These are phyloP conservation scores for Andrographis paniculata DNA, from an alignment of 305 asterid species.

Conservation along the genomic window DNA sequence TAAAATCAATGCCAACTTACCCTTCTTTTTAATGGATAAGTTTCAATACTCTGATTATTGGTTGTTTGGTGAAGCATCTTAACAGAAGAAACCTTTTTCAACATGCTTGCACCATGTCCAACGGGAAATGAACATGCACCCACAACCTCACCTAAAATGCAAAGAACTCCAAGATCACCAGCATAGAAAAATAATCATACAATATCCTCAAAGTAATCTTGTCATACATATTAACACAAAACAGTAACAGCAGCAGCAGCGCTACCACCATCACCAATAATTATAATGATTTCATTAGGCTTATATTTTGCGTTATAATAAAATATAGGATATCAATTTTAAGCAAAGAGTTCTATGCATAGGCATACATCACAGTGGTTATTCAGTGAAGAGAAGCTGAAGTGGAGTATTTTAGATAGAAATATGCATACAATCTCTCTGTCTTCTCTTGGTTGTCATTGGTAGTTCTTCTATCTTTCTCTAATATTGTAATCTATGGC, in stretches of 20 bases:
- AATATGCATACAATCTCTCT: too few relatives aligned
- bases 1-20: conserved; percentile 31
- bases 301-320: too few relatives aligned
- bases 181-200: conserved; percentile 8
- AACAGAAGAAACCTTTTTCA: conserved; percentile 81
- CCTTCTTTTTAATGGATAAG: conserved; percentile 62
- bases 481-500: too few relatives aligned
- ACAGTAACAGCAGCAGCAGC: background rate
- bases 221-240: conserved; percentile 1
- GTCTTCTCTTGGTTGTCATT: too few relatives aligned
- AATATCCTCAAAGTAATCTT: conserved; percentile 11
- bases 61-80: conserved; percentile 81
- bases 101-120: conserved; percentile 53
- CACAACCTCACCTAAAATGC: conserved; percentile 77
- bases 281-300: too few relatives aligned
- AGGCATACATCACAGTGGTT: too few relatives aligned
- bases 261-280: too few relatives aligned
- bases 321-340: too few relatives aligned
- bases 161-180: conserved; percentile 20
- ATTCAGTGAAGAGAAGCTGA: too few relatives aligned
- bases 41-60: conserved; percentile 40
- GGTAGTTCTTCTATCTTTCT: too few relatives aligned
- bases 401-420: too few relatives aligned
- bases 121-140: conserved; percentile 87
- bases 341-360: too few relatives aligned